Percentiles rank a stretch among this genome's conserved stretches.
Conservation (phyloP, 768 basidiomycete genomes). For the Stropharia rugosoannulata region DNA sequence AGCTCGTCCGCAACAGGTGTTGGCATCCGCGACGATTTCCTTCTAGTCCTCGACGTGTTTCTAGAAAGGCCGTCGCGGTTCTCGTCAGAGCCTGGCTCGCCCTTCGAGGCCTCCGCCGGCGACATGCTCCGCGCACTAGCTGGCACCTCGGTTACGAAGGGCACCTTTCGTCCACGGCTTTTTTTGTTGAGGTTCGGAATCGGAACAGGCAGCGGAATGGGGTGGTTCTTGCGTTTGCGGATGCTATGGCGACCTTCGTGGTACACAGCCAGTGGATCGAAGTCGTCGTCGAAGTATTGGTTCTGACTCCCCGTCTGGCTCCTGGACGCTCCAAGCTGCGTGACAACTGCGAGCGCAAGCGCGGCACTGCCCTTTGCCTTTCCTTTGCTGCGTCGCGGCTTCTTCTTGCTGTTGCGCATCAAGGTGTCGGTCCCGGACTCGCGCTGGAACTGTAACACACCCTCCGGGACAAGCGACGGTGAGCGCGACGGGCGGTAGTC, state of each 20-base stretch:
- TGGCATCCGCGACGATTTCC: slow-evolving; percentile 7
- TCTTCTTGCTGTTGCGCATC: slow-evolving; percentile 19
- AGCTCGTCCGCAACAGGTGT: slow-evolving; percentile 14
- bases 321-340: slow-evolving; percentile 15
- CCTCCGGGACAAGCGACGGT: slow-evolving; percentile 6
- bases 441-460: not conserved
- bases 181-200: slow-evolving; percentile 65
- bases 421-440: slow-evolving; percentile 11
- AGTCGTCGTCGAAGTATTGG: slow-evolving; percentile 9
- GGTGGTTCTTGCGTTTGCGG: slow-evolving; percentile 29
- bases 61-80: slow-evolving; percentile 16
- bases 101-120: not conserved
- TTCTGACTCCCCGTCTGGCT: slow-evolving; percentile 6
- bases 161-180: slow-evolving; percentile 59
- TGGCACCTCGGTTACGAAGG: slow-evolving; percentile 28
- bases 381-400: slow-evolving; percentile 20
- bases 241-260: slow-evolving; percentile 18
- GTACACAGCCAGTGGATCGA: slow-evolving; percentile 19
- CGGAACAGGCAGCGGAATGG: slow-evolving; percentile 48
- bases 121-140: slow-evolving; percentile 3
- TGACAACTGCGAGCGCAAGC: slow-evolving; percentile 29
- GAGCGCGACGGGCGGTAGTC: slow-evolving; percentile 22
- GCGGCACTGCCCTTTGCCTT: slow-evolving; percentile 35
- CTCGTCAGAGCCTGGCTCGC: slow-evolving; percentile 1
- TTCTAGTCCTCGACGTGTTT: slow-evolving; percentile 6